phyloP scores from a whole-genome alignment of 2,329 filamentous ascomycete genomes.

The Anisogramma anomala region DNA sequence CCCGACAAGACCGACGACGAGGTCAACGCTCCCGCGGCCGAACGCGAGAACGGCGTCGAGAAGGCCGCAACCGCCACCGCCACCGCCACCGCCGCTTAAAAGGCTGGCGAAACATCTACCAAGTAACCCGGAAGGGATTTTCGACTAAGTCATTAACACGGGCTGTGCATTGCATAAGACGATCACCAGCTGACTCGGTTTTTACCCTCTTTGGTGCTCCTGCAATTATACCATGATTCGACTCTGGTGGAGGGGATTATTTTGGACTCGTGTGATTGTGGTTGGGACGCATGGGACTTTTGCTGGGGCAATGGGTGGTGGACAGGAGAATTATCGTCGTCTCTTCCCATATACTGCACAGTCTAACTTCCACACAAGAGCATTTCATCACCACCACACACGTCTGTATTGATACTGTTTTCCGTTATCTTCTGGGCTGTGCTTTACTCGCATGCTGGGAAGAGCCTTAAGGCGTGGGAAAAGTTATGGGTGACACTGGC shows the following conservation, averaged over 20 bases:
- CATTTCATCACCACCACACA: slow-evolving; percentile 12
- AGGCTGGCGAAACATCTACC: slow-evolving; percentile 3
- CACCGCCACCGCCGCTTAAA: slow-evolving; percentile 24
- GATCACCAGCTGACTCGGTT: slow-evolving; percentile 14
- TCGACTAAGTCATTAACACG: slow-evolving; percentile 4
- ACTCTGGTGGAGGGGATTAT: slow-evolving; percentile 16
- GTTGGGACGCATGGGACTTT: slow-evolving; percentile 3
- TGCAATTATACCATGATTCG: slow-evolving; percentile 16
- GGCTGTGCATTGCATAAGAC: slow-evolving; percentile 5
- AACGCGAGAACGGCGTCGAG: slow-evolving; percentile 30
- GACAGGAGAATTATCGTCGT: slow-evolving; percentile 24
- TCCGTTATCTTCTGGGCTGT: slow-evolving; percentile 24
- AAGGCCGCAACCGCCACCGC: slow-evolving; percentile 23
- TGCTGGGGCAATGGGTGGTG: slow-evolving; percentile 15
- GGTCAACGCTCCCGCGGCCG: slow-evolving; percentile 42
- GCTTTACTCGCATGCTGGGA: slow-evolving; percentile 24
- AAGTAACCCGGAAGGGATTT: slow-evolving; percentile 1
- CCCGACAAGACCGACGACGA: slow-evolving; percentile 93
- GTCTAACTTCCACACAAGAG: slow-evolving; percentile 20
- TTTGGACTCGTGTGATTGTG: slow-evolving; percentile 14
- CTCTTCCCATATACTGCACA: slow-evolving; percentile 21
- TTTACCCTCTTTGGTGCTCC: slow-evolving; percentile 10
- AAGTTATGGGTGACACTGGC: slow-evolving; percentile 12
- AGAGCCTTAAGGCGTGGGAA: slow-evolving; percentile 15
- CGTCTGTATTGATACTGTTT: slow-evolving; percentile 27